A percentile compares a stretch with the other conserved stretches of the same genome.
These are phyloP conservation scores for Penicillium soppii DNA, from an alignment of 495 filamentous ascomycete species.

Conservation along the genomic window DNA sequence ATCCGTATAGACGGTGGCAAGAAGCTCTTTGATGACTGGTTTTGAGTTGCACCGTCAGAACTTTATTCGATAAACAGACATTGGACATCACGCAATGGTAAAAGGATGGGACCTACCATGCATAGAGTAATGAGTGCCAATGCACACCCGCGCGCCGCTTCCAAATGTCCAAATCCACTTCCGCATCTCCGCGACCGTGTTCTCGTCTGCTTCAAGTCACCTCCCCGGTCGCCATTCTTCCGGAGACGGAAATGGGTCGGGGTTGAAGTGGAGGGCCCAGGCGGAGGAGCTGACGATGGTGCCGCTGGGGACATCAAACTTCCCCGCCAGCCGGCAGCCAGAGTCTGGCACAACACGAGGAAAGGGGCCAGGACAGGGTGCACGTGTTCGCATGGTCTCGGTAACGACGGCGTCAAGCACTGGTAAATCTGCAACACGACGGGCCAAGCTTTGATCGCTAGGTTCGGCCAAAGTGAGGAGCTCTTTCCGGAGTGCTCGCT, in stretches of 20 bases:
- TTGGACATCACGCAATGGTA: too few species aligned
- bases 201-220: conserved; percentile 3
- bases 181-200: not conserved
- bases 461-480: too few species aligned
- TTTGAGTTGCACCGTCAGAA: too few species aligned
- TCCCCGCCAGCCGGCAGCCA: not conserved
- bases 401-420: conserved; percentile 5
- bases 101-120: too few species aligned
- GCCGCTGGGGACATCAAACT: conserved; percentile 5
- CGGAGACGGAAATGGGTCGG: conserved; percentile 7
- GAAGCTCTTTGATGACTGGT: too few species aligned
- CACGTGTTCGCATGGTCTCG: conserved; percentile 13
- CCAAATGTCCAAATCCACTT: conserved; percentile 10
- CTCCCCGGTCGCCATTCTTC: conserved; percentile 7
- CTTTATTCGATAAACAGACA: too few species aligned
- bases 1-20: too few species aligned
- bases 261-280: conserved; percentile 3
- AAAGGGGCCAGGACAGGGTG: too few species aligned
- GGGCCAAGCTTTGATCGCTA: too few species aligned
- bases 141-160: conserved; percentile 10
- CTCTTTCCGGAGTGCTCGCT: conserved; percentile 7
- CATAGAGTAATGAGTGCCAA: conserved; percentile 3
- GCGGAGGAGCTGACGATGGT: conserved; percentile 7
- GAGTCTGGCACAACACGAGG: not conserved
- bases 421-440: too few species aligned